Evolutionary conservation across 495 filamentous ascomycete species (phyloP).

Genomic region (Echria macrotheca): DNA sequence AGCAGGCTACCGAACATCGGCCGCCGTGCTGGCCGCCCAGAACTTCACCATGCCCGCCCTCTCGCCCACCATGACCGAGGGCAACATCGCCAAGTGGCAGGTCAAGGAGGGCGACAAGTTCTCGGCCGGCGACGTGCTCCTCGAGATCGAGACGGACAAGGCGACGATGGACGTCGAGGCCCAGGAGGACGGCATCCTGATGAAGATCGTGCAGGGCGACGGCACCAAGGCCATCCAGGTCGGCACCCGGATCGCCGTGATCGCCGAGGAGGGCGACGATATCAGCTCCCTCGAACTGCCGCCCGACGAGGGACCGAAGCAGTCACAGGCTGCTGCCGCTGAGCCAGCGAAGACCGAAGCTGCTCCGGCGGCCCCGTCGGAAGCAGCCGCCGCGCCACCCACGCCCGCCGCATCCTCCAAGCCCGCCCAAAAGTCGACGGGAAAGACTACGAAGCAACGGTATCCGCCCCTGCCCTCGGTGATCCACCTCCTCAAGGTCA

Average conservation of each 20-base stretch:
- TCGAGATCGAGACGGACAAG: slow-evolving; percentile 87
- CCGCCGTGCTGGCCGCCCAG: slow-evolving; percentile 57
- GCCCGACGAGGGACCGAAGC: slow-evolving; percentile 43
- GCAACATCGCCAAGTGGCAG: slow-evolving; percentile 71
- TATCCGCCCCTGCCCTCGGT: slow-evolving; percentile 88
- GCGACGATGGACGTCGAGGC: slow-evolving; percentile 89
- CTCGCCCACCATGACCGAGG: slow-evolving; percentile 83
- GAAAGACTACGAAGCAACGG: slow-evolving; percentile 58
- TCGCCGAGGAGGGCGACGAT: slow-evolving; percentile 73
- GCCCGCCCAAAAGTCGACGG: slow-evolving; percentile 31
- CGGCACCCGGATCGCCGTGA: slow-evolving; percentile 66
- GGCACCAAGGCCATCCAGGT: slow-evolving; percentile 67
- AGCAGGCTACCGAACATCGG: slow-evolving; percentile 57
- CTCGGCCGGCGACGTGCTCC: slow-evolving; percentile 69
- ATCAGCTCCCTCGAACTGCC: slow-evolving; percentile 63
- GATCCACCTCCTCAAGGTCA: slow-evolving; percentile 67
- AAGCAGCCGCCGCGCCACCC: slow-evolving; percentile 22
- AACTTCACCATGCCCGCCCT: slow-evolving; percentile 85
- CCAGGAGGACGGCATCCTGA: slow-evolving; percentile 71
- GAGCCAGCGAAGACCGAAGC: slow-evolving; percentile 15
- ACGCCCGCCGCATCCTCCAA: slow-evolving; percentile 27
- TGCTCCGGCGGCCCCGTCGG: slow-evolving; percentile 19
- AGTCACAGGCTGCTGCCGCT: slow-evolving; percentile 20
- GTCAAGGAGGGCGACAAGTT: slow-evolving; percentile 75
- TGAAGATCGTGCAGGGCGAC: slow-evolving; percentile 69